phyloP scores from a whole-genome alignment of 176 grass and related monocot species.

The Puya raimondii region DNA sequence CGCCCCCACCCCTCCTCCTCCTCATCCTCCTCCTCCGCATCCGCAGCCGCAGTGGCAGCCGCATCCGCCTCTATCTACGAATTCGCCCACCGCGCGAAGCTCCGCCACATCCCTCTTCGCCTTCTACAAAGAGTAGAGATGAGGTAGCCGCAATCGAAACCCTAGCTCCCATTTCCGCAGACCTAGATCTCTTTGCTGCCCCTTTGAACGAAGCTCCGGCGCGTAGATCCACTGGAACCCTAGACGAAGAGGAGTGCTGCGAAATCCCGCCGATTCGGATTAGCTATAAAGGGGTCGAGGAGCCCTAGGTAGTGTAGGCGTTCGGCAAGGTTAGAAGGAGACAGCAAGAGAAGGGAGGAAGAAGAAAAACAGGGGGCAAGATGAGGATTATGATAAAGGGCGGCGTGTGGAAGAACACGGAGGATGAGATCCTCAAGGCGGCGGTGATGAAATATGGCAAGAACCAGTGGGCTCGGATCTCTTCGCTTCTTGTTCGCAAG shows the following conservation, averaged over 20 bases:
- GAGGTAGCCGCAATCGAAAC: background rate
- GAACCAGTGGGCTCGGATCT: slow-evolving; percentile 84
- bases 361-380: slow-evolving; percentile 13
- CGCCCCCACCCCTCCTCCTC: too few relatives aligned
- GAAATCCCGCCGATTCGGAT: background rate
- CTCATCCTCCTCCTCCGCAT: too few relatives aligned
- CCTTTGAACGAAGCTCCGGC: background rate
- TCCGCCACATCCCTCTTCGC: too few relatives aligned
- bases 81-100: too few relatives aligned
- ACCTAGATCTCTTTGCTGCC: slow-evolving; percentile 1
- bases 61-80: too few relatives aligned
- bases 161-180: background rate
- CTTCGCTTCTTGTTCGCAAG: slow-evolving; percentile 72
- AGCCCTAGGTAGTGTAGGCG: background rate
- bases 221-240: background rate
- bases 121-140: background rate
- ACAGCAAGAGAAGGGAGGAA: background rate
- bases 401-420: slow-evolving; percentile 84
- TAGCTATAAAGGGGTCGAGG: background rate
- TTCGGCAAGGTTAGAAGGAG: background rate
- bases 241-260: background rate
- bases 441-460: slow-evolving; percentile 87
- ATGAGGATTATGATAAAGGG: slow-evolving; percentile 95
- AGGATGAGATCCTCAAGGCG: slow-evolving; percentile 80
- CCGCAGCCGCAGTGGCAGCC: too few relatives aligned